Conservation (phyloP, 768 basidiomycete genomes). For the Russula olivacea region DNA sequence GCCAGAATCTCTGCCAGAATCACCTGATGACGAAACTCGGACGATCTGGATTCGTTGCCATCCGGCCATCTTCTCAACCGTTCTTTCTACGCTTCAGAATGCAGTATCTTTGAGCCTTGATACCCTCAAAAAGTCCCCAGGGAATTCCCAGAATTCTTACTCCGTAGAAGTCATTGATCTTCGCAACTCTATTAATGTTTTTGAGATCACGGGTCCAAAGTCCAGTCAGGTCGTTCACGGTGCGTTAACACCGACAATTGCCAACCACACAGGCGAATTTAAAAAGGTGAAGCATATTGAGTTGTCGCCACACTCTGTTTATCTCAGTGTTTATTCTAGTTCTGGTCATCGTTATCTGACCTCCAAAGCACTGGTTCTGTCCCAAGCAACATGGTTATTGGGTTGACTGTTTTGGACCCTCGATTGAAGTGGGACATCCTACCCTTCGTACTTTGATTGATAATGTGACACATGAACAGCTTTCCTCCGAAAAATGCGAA, state of each 20-base stretch:
- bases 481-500: constrained; percentile 81
- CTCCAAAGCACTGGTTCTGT: constrained; percentile 61
- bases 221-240: constrained; percentile 57
- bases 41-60: constrained; percentile 75
- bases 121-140: constrained; percentile 27
- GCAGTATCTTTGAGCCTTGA: constrained; percentile 49
- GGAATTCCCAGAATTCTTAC: constrained; percentile 27
- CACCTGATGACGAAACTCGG: constrained; percentile 30
- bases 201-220: constrained; percentile 88
- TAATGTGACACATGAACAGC: constrained; percentile 36
- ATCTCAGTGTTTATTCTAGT: constrained; percentile 36
- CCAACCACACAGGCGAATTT: constrained; percentile 49
- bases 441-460: neutral
- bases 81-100: constrained; percentile 45
- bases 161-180: constrained; percentile 67
- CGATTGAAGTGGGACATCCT: constrained; percentile 59
- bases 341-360: constrained; percentile 58
- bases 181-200: constrained; percentile 64
- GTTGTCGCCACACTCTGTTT: neutral
- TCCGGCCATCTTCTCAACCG: constrained; percentile 60
- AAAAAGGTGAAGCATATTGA: constrained; percentile 41
- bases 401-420: constrained; percentile 79
- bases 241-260: constrained; percentile 29
- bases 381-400: constrained; percentile 70
- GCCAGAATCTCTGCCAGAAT: constrained; percentile 29